Base-by-base conservation (phyloP, 257 asterid species). In the Solanum pimpinellifolium region DNA sequence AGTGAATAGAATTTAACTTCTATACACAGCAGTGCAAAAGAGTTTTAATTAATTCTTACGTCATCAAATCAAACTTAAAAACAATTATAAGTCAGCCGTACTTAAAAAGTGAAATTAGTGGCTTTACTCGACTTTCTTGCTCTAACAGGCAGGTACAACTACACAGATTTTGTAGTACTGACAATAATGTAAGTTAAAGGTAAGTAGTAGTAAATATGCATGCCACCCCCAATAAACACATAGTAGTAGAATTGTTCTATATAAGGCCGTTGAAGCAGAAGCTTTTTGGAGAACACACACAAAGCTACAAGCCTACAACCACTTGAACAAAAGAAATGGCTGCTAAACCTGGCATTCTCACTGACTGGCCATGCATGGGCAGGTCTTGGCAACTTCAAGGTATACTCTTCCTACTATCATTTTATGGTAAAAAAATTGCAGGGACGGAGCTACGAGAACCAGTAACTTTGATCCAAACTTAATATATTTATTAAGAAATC, bases 341-440 rank as follows among this genome's bases (percentile, higher is more conserved):
- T 18, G 56, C 97, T 21, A 94, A 69, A 83, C 98, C 98, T 11
- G 98, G 98, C 16, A 18, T 93, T 42, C 95, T 94, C 16, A 92
- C 98, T 11, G 94, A 95, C 25, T 95, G 98, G 98, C 98, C 98
- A 77, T 95, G 98, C 98, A 77, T 95, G 98, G 98, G 92, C 91
- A 89, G 68, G 85, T 39, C 96, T 94, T 25, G 98, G 98, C 44
- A 89, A 85, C 41, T 95, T 92, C 56, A 95, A 95, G 98, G 98
- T 93, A 87, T 77, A 76, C 90, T 86, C 35, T 11, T 27, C 73
- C 49, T 75, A 11, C 49, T 75, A 11, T 73, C 35, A 33, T 33
- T 33, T 33, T 35, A 35, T 72, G 47, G 46, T 20, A 72, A 18
- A 72, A 72, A 33, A 4, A 11, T 68, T 68, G 21, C 74, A 68